Evolutionary conservation across 441 rosid species (phyloP).

Genomic region (Metrosideros polymorpha): DNA sequence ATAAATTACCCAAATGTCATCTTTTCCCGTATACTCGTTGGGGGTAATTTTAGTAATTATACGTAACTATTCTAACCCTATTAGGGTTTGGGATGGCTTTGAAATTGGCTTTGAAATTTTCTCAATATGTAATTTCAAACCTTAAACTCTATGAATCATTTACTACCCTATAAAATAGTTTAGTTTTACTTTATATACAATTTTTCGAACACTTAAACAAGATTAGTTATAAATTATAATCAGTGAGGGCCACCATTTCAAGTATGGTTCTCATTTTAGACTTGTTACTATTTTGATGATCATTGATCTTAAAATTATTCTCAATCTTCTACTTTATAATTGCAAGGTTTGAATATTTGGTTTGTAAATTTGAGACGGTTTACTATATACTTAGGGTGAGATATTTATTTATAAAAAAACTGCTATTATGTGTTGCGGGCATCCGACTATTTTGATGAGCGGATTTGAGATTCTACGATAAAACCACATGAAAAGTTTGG

Average conservation of each 20-base stretch:
- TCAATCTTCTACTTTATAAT: background rate
- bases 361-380: background rate
- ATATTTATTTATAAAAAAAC: background rate
- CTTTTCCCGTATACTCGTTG: fast-evolving
- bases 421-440: background rate
- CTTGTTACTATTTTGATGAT: background rate
- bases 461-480: background rate
- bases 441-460: background rate
- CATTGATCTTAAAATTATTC: background rate
- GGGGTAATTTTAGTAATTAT: background rate
- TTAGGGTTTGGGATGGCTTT: background rate
- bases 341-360: background rate
- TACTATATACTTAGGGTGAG: background rate
- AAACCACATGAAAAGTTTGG: background rate
- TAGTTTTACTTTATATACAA: background rate
- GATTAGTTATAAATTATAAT: background rate
- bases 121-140: background rate
- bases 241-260: background rate
- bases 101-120: background rate
- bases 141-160: background rate
- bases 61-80: background rate
- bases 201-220: background rate
- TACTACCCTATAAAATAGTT: background rate
- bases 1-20: fast-evolving
- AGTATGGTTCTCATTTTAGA: background rate